phyloP scores from a whole-genome alignment of 257 asterid species.

The Lantana camara region DNA sequence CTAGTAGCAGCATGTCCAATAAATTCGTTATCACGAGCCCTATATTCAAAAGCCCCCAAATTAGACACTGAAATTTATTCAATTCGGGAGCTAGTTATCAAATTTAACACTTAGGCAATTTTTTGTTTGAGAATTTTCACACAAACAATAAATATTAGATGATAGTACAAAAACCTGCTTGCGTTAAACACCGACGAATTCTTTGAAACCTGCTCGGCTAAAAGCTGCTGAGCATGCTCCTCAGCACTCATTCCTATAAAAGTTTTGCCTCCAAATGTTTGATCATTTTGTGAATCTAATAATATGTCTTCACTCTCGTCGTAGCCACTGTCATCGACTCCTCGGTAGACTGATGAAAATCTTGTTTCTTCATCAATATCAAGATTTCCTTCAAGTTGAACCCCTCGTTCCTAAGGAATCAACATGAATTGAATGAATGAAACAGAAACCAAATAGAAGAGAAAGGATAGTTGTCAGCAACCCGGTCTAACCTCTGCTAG shows the following conservation, averaged over 20 bases:
- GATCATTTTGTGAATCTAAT: constrained; percentile 54
- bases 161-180: constrained; percentile 40
- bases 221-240: constrained; percentile 37
- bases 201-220: constrained; percentile 33
- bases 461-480: background rate
- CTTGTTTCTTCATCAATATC: constrained; percentile 68
- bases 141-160: background rate
- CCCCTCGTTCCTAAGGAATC: constrained; percentile 59
- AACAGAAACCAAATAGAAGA: constrained; percentile 6
- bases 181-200: constrained; percentile 27
- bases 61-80: background rate
- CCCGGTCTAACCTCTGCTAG: constrained; percentile 60
- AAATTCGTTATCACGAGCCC: constrained; percentile 39
- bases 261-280: constrained; percentile 54
- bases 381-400: constrained; percentile 45
- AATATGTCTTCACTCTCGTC: constrained; percentile 54
- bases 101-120: too few relatives aligned
- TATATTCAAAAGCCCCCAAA: constrained; percentile 16
- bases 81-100: too few relatives aligned
- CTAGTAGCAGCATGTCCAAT: constrained; percentile 36
- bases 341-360: constrained; percentile 59
- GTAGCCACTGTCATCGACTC: constrained; percentile 55
- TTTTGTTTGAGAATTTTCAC: background rate
- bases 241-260: constrained; percentile 32
- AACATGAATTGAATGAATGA: constrained; percentile 7